phyloP scores from a whole-genome alignment of 1,139 yeast genomes.

The Diutina scorzettiae region DNA sequence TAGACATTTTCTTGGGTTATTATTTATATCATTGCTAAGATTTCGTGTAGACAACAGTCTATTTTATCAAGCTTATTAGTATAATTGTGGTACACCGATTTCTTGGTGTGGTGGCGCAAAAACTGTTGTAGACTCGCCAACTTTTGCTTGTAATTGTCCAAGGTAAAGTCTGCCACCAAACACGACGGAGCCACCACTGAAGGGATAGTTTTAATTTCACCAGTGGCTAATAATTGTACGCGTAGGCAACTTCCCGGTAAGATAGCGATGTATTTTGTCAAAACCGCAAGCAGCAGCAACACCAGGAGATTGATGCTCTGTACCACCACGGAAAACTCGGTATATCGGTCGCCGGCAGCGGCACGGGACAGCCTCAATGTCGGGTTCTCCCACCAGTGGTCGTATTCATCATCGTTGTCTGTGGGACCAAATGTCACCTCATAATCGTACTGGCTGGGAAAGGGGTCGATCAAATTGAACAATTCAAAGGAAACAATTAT shows the following conservation, averaged over 20 bases:
- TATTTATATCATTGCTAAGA: too few species aligned
- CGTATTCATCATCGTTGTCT: background rate
- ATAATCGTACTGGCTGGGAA: background rate
- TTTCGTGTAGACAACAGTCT: background rate
- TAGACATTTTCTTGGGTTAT: too few species aligned
- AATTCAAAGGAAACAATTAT: background rate
- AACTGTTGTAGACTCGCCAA: background rate
- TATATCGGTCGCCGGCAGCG: background rate
- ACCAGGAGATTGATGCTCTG: background rate
- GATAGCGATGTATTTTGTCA: background rate
- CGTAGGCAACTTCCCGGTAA: background rate
- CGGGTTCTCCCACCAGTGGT: constrained; percentile 1
- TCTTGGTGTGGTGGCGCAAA: background rate
- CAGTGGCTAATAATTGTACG: background rate
- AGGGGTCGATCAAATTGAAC: background rate
- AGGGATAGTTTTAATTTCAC: background rate
- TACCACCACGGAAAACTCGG: background rate
- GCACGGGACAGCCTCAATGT: background rate
- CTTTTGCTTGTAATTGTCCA: background rate
- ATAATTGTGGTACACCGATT: background rate
- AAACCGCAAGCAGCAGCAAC: background rate
- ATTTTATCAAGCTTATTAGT: background rate
- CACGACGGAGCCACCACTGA: constrained; percentile 1
- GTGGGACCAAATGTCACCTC: constrained; percentile 2
- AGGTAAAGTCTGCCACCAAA: background rate